Evolutionary conservation across 305 asterid genomes (phyloP).

Genomic region (Fraxinus albicans): DNA sequence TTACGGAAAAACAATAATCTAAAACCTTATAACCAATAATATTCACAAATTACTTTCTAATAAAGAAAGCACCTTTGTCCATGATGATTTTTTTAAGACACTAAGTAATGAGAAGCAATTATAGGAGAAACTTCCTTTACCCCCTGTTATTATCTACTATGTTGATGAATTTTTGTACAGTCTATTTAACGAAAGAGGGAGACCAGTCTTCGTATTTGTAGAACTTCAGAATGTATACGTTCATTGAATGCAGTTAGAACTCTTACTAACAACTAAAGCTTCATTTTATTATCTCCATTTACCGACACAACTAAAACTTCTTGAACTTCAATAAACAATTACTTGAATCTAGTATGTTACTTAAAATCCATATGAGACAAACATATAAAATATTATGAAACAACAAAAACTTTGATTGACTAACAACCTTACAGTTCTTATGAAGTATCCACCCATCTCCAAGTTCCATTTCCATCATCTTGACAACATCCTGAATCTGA

Average conservation of each 20-base stretch:
- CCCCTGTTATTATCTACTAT: not conserved
- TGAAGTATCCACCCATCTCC: constrained; percentile 61
- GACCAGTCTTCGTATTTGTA: not conserved
- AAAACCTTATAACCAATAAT: not conserved
- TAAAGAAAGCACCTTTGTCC: not conserved
- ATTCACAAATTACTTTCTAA: not conserved
- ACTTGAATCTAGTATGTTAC: not conserved
- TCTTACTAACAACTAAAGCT: not conserved
- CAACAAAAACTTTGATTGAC: not conserved
- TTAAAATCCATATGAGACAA: not conserved
- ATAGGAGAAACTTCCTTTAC: not conserved
- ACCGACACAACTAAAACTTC: constrained; percentile 7
- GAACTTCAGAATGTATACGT: not conserved
- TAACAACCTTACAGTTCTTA: constrained; percentile 56
- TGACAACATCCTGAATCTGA: constrained; percentile 63
- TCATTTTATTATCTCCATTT: not conserved
- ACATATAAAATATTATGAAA: not conserved
- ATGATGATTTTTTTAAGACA: not conserved
- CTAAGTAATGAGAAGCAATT: not conserved
- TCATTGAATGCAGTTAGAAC: not conserved
- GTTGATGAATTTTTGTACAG: not conserved
- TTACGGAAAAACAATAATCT: not conserved
- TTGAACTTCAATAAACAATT: not conserved
- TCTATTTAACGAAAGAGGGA: not conserved
- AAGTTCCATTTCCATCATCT: constrained; percentile 71